Evolutionary conservation across 1,284 basidiomycete genomes (phyloP).

Genomic region (Cutaneotrichosporon cavernicola): DNA sequence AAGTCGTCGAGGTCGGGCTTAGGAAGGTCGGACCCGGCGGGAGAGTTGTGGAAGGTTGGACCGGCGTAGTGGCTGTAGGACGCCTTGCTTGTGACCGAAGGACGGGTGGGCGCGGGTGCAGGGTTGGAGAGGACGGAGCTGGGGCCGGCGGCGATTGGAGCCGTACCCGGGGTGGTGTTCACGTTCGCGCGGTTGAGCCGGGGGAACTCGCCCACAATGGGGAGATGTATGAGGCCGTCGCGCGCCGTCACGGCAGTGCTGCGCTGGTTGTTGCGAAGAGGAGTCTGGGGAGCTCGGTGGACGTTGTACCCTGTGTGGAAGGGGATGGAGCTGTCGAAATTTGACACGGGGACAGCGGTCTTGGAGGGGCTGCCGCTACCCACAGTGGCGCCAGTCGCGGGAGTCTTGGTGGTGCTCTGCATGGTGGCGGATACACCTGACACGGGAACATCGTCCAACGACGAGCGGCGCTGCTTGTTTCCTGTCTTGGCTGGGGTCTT

Average conservation of each 20-base stretch:
- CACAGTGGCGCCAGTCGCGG: constrained; percentile 10
- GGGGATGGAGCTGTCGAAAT: constrained; percentile 36
- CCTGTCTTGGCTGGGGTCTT: constrained; percentile 19
- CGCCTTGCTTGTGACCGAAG: not conserved
- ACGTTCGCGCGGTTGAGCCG: constrained; percentile 30
- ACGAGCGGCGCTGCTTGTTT: constrained; percentile 30
- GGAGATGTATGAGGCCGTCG: constrained; percentile 17
- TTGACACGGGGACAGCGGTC: constrained; percentile 24
- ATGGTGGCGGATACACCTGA: constrained; percentile 19
- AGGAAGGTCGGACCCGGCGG: constrained; percentile 41
- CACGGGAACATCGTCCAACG: constrained; percentile 29
- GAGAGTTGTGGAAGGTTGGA: constrained; percentile 52
- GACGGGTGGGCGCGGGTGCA: no score
- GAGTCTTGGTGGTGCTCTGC: not conserved
- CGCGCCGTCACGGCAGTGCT: not conserved
- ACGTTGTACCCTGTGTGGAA: constrained; percentile 46
- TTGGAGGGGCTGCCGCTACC: constrained; percentile 5
- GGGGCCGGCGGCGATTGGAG: not conserved
- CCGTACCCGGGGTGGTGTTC: not conserved
- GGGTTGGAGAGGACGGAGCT: no score
- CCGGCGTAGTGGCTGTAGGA: constrained; percentile 44
- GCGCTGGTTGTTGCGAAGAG: constrained; percentile 29
- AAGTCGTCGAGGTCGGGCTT: constrained; percentile 51
- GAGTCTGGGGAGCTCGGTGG: constrained; percentile 47
- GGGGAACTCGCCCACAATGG: constrained; percentile 42